phyloP scores from a whole-genome alignment of 192 early-diverging fungal species.

The Pilobolus umbonatus region DNA sequence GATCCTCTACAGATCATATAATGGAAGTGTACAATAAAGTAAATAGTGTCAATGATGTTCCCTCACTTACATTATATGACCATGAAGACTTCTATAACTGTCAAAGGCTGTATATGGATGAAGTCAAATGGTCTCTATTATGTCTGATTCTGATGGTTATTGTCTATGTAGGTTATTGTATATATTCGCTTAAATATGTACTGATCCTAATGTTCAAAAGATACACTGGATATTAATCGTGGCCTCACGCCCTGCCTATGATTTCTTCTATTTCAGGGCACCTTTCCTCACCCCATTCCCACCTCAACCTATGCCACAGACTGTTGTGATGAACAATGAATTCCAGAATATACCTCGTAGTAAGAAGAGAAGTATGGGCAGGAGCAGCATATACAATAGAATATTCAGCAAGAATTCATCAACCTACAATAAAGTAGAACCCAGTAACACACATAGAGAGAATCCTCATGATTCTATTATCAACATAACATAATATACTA shows the following conservation, averaged over 20 bases:
- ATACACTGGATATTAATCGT: constrained; percentile 10
- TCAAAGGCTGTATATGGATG: constrained; percentile 11
- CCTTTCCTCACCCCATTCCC: no score
- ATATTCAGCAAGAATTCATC: no score
- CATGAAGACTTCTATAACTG: constrained; percentile 10
- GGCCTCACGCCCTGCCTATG: background rate
- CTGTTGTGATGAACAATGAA: no score
- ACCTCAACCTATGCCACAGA: no score
- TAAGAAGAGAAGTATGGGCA: no score
- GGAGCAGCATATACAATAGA: no score
- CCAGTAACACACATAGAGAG: no score
- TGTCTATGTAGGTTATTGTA: constrained; percentile 5
- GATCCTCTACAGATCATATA: background rate
- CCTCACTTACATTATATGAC: background rate
- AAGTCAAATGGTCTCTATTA: constrained; percentile 14
- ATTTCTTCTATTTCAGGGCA: background rate
- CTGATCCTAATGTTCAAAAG: background rate
- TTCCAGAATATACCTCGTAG: no score
- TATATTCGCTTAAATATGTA: no score
- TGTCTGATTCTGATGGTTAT: background rate
- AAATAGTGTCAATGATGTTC: background rate
- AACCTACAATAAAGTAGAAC: no score
- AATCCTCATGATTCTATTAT: no score
- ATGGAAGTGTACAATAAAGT: background rate
- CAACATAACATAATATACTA: no score